Evolutionary conservation across 2,329 filamentous ascomycete species (phyloP), one percentile per base, ranked within the genome.

Genomic region (Ophiostoma perfectum): DNA sequence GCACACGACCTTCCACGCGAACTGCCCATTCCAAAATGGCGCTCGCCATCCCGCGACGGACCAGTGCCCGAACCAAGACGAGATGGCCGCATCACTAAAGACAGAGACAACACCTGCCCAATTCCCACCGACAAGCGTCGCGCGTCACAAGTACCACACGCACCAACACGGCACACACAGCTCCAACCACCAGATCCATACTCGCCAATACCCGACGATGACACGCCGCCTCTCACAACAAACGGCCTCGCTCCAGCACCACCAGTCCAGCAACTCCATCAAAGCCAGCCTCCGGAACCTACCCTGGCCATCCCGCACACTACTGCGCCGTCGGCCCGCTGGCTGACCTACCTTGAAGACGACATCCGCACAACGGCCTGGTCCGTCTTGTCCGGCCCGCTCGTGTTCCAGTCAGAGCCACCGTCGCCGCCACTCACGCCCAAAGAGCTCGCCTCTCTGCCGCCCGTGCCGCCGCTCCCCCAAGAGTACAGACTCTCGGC

Each of bases 351-450:
- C 49, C 49, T 55, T 6, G 49, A 55, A 55, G 49, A 55, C 27
- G 76, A 75, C 67, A 71, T 74, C 68, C 69, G 71, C 14, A 74
- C 73, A 63, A 73, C 73, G 6, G 73, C 70, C 55, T 74, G 73
- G 71, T 74, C 71, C 38, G 71, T 72, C 41, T 73, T 69, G 67
- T 74, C 74, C 2, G 74, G 70, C n/a, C 73, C 73, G 6, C 72
- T 75, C 0, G 71, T 70, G 36, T 74, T 75, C 67, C 68, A 70
- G 58, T 74, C 73, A 1, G 73, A 74, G 66, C 72, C 72, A 5
- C 73, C 74, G 14, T 74, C 73, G 9, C 72, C 73, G 7, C 72
- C 72, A 2, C 72, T 71, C 60, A 74, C 69, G n/a, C 72, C 71
- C 11, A 67, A 68, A 42, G 68, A 69, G 18, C 55, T 38, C 3